Evolutionary conservation across 2,329 filamentous ascomycete genomes (phyloP).

Genomic region (Parasarocladium wereldwijsianum): DNA sequence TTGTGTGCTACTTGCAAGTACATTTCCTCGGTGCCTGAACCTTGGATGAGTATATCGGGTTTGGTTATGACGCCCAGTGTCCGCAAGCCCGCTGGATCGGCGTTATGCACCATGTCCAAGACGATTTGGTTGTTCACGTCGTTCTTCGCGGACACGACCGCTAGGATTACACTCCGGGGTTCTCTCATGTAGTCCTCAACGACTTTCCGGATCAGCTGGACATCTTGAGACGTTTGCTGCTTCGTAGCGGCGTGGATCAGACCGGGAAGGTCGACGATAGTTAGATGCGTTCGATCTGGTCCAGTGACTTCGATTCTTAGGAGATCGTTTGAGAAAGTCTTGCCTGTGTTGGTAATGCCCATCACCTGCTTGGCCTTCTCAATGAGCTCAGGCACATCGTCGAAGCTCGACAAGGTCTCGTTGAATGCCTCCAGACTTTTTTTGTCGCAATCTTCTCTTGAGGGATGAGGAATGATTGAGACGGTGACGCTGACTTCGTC

Average conservation of each 20-base stretch:
- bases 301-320: constrained; percentile 33
- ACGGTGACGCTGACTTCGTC: constrained; percentile 17
- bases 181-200: constrained; percentile 41
- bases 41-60: constrained; percentile 23
- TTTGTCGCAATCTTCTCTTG: constrained; percentile 15
- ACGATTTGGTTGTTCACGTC: constrained; percentile 46
- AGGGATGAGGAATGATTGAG: constrained; percentile 16
- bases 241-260: constrained; percentile 35
- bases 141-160: constrained; percentile 39
- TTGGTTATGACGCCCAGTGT: constrained; percentile 46
- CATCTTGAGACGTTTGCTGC: constrained; percentile 27
- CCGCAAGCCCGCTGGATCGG: constrained; percentile 17
- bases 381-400: constrained; percentile 15
- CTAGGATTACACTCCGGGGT: constrained; percentile 42
- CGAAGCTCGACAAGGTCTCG: constrained; percentile 6
- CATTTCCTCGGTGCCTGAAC: constrained; percentile 22
- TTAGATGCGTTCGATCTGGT: constrained; percentile 33
- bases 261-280: constrained; percentile 44
- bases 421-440: constrained; percentile 13
- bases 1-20: constrained; percentile 30
- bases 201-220: constrained; percentile 28
- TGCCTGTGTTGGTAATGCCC: constrained; percentile 24
- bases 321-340: constrained; percentile 29
- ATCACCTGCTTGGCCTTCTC: constrained; percentile 29
- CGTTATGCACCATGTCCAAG: constrained; percentile 23